Percentiles rank a stretch among this genome's conserved stretches.
These are phyloP conservation scores for Poa annua DNA, from an alignment of 176 grass and related monocot genomes.

Conservation along the genomic window DNA sequence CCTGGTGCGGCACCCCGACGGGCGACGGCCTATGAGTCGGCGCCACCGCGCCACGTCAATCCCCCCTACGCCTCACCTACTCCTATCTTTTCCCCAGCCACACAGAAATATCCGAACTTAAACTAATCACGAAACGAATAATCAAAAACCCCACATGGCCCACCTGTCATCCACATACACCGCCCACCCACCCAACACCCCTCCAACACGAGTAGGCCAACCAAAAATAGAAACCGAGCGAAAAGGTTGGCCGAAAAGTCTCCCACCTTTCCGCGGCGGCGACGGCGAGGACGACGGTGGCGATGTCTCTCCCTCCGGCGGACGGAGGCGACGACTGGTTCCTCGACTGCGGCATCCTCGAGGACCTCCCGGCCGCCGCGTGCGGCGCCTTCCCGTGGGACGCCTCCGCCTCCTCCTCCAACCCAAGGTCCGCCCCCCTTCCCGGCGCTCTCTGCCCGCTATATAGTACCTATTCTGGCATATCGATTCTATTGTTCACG, in stretches of 20 bases:
- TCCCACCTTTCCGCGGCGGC: constrained; percentile 28
- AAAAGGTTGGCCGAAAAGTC: constrained; percentile 23
- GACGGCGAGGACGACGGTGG: constrained; percentile 37
- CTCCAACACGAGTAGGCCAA: not conserved
- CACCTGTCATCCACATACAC: not conserved
- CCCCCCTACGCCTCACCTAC: constrained; percentile 8
- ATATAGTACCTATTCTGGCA: not conserved
- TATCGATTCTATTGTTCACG: not conserved
- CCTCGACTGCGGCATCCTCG: constrained; percentile 60
- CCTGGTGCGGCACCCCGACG: constrained; percentile 15
- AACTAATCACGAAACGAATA: not conserved
- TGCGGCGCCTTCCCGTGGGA: constrained; percentile 59
- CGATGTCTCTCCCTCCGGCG: constrained; percentile 51
- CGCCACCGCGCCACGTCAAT: constrained; percentile 24
- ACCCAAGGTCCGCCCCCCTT: constrained; percentile 41
- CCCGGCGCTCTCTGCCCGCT: no score
- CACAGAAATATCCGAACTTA: not conserved
- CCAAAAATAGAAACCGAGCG: not conserved
- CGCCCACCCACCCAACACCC: not conserved
- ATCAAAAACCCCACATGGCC: not conserved
- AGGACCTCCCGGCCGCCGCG: constrained; percentile 51
- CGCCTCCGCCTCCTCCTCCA: constrained; percentile 50
- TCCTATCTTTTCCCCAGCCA: constrained; percentile 8
- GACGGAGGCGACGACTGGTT: constrained; percentile 60
- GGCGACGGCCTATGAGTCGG: not conserved